Evolutionary conservation across 192 early-diverging fungal genomes (phyloP), one percentile per base, ranked within the genome.

Genomic region (Umbelopsis ramanniana): DNA sequence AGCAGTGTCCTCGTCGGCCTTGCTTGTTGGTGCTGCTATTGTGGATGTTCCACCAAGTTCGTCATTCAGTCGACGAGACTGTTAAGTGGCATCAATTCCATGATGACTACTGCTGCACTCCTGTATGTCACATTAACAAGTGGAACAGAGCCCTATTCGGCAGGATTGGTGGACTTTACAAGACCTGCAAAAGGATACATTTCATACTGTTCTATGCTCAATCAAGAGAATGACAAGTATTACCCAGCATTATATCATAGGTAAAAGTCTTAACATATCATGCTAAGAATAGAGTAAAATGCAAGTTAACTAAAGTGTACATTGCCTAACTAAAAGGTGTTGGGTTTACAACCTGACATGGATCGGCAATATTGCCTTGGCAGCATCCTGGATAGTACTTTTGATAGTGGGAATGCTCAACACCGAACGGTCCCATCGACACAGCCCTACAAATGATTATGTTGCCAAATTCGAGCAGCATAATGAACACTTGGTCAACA

Each of bases 141-240:
- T 26, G 57, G 17, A 19, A 63, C 33, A 37, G 57, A 63, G 14
- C 57, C 57, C 12, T 63, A 63, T 17, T 29, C 57, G 6, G 33
- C 57, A 3, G 57, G 57, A 14, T 29, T 29, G 19, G 57, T 63
- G 7, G 14, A 37, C 6, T 63, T 63, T 17, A 63, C 57, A 3
- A 29, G 33, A 37, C 57, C 57, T 37, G 57, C 57, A 35, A 63
- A 38, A 63, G 57, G 57, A 63, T 63, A 37, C n/a, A 63, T 63
- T 26, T 37, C 26, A 37, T 63, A 63, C 26, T 63, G 57, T 29
- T 37, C 23, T 37, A 19, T 63, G 26, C 33, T 63, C 15, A 63
- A 37, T n/a, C 29, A 37, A 38, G 57, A 63, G 15, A 63, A 63
- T 63, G 57, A 63, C 57, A 29, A n/a, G 15, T 63, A 37, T 26